These are phyloP conservation scores for Penicillium ochrochloron DNA, from an alignment of 495 filamentous ascomycete genomes.

Conservation along the genomic window DNA sequence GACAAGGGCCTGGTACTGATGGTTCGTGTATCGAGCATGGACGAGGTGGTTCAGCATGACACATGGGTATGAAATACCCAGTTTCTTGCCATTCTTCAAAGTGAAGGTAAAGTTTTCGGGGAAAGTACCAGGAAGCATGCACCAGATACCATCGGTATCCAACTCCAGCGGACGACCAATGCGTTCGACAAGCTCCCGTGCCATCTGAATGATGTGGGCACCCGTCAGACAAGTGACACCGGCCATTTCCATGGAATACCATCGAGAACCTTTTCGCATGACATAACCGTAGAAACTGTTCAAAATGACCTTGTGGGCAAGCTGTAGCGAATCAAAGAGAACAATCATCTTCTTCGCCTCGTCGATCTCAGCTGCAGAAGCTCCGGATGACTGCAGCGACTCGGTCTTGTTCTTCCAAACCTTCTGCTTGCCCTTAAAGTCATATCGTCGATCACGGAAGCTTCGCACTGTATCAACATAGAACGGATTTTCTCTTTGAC, in stretches of 20 bases:
- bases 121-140: constrained; percentile 96
- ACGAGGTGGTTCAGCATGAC: constrained; percentile 99
- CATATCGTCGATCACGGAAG: constrained; percentile 94
- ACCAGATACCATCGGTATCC: constrained; percentile 99
- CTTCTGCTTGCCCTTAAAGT: constrained; percentile 98
- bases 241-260: constrained; percentile 99
- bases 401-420: constrained; percentile 98
- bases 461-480: constrained; percentile 95
- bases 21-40: constrained; percentile 92
- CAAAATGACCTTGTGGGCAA: constrained; percentile 98
- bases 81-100: constrained; percentile 91
- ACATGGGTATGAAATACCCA: constrained; percentile 95
- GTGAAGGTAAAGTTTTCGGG: constrained; percentile 97
- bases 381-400: constrained; percentile 78
- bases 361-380: constrained; percentile 76
- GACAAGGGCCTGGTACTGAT: constrained; percentile 90
- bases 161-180: constrained; percentile 93
- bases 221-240: constrained; percentile 98
- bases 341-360: constrained; percentile 98
- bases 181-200: constrained; percentile 89
- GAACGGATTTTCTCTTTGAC: constrained; percentile 97
- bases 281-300: constrained; percentile 99
- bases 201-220: constrained; percentile 97
- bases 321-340: constrained; percentile 91
- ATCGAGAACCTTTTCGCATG: constrained; percentile 97